Percentiles rank a stretch among this genome's conserved stretches.
Evolutionary conservation across 1,284 basidiomycete genomes (phyloP).

Genomic region (Moesziomyces sp.): DNA sequence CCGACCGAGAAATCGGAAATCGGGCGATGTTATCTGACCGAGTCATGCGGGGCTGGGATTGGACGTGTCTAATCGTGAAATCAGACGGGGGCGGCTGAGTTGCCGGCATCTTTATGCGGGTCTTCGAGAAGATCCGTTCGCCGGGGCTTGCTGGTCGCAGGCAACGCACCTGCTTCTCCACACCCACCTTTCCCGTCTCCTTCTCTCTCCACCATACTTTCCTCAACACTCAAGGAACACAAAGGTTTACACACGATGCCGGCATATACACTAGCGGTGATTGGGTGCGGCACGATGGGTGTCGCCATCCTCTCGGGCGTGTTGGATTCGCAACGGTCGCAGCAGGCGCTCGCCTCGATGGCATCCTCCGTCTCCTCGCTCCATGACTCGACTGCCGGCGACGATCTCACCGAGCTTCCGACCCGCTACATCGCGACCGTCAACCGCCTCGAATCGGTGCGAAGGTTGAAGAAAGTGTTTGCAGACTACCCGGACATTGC

Average conservation of each 20-base stretch:
- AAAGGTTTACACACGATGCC: conserved; percentile 18
- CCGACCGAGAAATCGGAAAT: neutral
- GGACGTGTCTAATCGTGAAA: neutral
- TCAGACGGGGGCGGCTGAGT: neutral
- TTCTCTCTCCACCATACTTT: neutral
- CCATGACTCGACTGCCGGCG: conserved; percentile 23
- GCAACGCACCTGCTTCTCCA: too few species aligned
- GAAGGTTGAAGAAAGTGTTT: conserved; percentile 78
- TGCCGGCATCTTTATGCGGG: neutral
- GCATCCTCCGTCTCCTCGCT: conserved; percentile 38
- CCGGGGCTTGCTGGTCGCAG: neutral
- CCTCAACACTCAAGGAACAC: neutral
- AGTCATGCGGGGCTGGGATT: conserved; percentile 8
- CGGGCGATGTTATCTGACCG: conserved; percentile 21
- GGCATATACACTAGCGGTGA: conserved; percentile 60
- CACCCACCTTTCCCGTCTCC: too few species aligned
- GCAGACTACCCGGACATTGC: conserved; percentile 72
- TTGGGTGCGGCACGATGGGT: conserved; percentile 94
- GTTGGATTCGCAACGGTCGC: conserved; percentile 69
- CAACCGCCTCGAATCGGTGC: conserved; percentile 79
- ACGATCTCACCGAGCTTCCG: conserved; percentile 72
- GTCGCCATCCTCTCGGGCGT: conserved; percentile 93
- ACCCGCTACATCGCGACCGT: conserved; percentile 90
- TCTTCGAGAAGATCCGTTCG: neutral
- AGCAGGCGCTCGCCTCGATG: conserved; percentile 25